Conservation (phyloP, 2,329 filamentous ascomycete genomes). For the Westerdykella ornata region DNA sequence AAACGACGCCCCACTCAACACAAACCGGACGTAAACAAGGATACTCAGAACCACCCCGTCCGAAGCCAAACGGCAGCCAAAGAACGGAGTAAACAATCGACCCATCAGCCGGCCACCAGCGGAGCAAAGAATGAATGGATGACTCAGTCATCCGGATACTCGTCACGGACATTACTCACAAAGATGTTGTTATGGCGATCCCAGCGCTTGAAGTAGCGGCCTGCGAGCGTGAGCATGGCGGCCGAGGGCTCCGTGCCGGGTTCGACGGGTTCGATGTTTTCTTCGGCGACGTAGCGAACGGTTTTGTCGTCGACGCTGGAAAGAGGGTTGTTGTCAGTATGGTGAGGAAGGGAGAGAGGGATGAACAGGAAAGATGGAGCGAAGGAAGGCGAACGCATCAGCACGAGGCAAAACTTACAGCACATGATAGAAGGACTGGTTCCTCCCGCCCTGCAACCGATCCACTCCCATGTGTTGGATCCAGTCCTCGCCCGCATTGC, state of each 20-base stretch:
- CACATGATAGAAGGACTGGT: conserved; percentile 77
- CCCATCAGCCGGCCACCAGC: too few species aligned
- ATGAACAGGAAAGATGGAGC: neutral
- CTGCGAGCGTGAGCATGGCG: conserved; percentile 63
- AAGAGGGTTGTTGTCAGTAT: neutral
- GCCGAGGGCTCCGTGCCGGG: conserved; percentile 42
- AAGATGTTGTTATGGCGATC: conserved; percentile 61
- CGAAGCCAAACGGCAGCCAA: too few species aligned
- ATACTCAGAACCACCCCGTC: too few species aligned
- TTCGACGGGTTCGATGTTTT: conserved; percentile 58
- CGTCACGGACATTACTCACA: conserved; percentile 73
- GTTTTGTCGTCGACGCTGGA: conserved; percentile 59
- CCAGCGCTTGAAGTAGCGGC: conserved; percentile 84
- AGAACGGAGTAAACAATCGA: too few species aligned
- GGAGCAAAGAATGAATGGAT: too few species aligned
- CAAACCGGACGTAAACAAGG: too few species aligned
- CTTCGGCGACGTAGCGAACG: conserved; percentile 69
- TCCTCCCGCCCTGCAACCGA: conserved; percentile 49
- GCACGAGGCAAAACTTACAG: conserved; percentile 55
- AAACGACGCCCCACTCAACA: too few species aligned
- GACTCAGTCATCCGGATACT: conserved; percentile 79
- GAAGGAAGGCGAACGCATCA: neutral
- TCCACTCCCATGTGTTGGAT: conserved; percentile 59
- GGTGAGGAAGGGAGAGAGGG: neutral
- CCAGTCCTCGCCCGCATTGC: conserved; percentile 55